These are phyloP conservation scores for Henckelia pumila DNA, from an alignment of 257 asterid genomes.

Conservation along the genomic window DNA sequence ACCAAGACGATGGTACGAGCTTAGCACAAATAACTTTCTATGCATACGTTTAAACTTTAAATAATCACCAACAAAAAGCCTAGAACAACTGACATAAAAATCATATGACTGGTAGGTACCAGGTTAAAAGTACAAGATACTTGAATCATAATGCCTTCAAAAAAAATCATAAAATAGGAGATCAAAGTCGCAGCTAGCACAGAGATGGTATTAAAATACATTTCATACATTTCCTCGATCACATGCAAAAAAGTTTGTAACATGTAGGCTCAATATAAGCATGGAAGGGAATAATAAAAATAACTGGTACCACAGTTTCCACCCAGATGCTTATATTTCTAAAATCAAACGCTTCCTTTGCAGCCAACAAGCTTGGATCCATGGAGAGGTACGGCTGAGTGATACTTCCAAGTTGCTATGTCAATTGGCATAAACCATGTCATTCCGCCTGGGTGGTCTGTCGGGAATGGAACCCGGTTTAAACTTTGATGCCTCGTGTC, in stretches of 20 bases:
- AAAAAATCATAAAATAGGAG: neutral
- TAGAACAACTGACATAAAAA: too few species aligned
- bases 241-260: neutral
- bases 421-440: constrained; percentile 43
- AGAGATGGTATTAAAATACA: neutral
- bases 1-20: too few species aligned
- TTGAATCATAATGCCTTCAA: neutral
- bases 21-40: too few species aligned
- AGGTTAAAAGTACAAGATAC: neutral
- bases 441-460: constrained; percentile 49
- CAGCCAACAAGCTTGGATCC: constrained; percentile 5
- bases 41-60: too few species aligned
- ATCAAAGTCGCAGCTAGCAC: neutral
- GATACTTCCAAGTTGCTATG: neutral
- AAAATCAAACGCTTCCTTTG: neutral
- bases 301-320: constrained; percentile 3
- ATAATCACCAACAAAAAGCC: too few species aligned
- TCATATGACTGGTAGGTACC: too few species aligned
- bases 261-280: neutral
- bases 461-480: constrained; percentile 47
- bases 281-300: constrained; percentile 9
- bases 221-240: neutral
- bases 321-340: constrained; percentile 17
- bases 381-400: neutral
- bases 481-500: constrained; percentile 49